A percentile compares a stretch with the other conserved stretches of the same genome.
Conservation (phyloP, 257 asterid species). For the Ehretia macrophylla region DNA sequence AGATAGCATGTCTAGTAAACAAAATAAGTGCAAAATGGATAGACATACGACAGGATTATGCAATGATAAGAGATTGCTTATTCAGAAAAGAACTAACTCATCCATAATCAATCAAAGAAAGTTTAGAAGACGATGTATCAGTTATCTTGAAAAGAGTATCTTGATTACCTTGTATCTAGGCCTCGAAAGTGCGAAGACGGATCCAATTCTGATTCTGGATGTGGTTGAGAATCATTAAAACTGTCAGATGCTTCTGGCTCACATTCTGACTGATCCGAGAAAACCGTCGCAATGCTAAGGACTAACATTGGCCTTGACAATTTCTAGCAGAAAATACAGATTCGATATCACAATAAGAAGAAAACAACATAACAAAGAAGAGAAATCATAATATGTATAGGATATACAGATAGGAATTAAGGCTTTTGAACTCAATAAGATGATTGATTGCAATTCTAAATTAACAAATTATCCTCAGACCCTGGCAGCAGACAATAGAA, state of each 20-base stretch:
- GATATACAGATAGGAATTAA: not conserved
- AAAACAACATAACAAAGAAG: not conserved
- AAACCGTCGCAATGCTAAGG: slow-evolving; percentile 41
- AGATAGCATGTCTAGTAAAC: too few relatives aligned
- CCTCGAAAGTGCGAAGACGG: slow-evolving; percentile 2
- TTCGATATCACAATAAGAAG: slow-evolving; percentile 4
- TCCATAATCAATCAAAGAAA: not conserved
- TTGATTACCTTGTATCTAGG: slow-evolving; percentile 12
- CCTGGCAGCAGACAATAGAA: not conserved
- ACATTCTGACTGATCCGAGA: slow-evolving; percentile 28
- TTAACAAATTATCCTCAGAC: too few relatives aligned
- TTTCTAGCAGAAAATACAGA: slow-evolving; percentile 26
- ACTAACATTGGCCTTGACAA: slow-evolving; percentile 43
- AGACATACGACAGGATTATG: not conserved
- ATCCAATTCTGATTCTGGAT: slow-evolving; percentile 10
- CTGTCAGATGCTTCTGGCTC: slow-evolving; percentile 10
- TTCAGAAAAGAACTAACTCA: not conserved
- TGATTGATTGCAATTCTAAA: too few relatives aligned
- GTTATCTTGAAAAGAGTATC: not conserved
- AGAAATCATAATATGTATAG: not conserved
- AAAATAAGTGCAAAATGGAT: not conserved
- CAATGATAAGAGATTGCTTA: not conserved
- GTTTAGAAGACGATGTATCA: too few relatives aligned
- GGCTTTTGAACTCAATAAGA: not conserved
- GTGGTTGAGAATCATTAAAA: slow-evolving; percentile 17